Evolutionary conservation across 192 early-diverging fungal genomes (phyloP).

Genomic region (Mortierella hygrophila): DNA sequence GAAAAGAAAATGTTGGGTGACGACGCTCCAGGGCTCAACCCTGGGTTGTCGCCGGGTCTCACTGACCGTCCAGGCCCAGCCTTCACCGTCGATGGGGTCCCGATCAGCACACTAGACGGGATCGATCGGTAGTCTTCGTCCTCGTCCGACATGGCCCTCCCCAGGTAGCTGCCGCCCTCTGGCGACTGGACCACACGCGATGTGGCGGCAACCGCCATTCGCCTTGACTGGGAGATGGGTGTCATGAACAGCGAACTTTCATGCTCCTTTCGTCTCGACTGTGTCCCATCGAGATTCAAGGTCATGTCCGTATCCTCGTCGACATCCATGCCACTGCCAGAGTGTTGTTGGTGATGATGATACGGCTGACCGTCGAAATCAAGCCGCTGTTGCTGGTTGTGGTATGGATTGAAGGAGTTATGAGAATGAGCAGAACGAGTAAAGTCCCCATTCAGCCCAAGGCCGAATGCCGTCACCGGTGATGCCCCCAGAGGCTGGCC

Average conservation of each 20-base stretch:
- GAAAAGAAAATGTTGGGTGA: not conserved
- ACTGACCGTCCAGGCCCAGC: not conserved
- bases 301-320: not conserved
- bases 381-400: not conserved
- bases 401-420: not conserved
- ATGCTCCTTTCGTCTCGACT: not conserved
- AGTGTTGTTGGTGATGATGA: not conserved
- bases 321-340: not conserved
- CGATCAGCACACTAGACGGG: constrained; percentile 18
- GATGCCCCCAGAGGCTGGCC: not conserved
- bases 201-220: not conserved
- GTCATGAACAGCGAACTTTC: not conserved
- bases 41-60: not conserved
- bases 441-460: constrained; percentile 7
- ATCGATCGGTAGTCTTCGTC: constrained; percentile 24
- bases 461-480: not conserved
- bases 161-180: not conserved
- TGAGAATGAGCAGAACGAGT: not conserved
- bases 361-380: constrained; percentile 28
- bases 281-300: not conserved
- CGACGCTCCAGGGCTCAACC: not conserved
- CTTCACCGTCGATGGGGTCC: not conserved
- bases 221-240: not conserved
- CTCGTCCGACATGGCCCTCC: not conserved
- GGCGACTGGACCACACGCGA: not conserved